Conservation (phyloP, 768 basidiomycete genomes). For the Amylocystis lapponica region DNA sequence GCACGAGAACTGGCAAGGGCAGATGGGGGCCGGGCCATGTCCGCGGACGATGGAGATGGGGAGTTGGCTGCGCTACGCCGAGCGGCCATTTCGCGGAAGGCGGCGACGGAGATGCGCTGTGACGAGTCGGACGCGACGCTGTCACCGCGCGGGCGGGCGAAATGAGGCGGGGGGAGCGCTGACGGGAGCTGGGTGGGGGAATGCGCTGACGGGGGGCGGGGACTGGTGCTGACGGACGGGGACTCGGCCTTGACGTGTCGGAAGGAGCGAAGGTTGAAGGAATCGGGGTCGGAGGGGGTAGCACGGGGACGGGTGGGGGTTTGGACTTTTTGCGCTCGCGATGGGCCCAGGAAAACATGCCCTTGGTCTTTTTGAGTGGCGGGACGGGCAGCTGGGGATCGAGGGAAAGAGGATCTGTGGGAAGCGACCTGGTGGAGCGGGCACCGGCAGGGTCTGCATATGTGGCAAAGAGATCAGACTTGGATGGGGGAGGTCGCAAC, state of each 20-base stretch:
- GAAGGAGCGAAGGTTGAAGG: conserved; percentile 74
- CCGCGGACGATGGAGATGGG: conserved; percentile 41
- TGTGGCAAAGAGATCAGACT: conserved; percentile 58
- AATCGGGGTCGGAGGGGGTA: conserved; percentile 22
- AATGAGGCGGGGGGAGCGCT: conserved; percentile 34
- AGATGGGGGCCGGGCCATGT: conserved; percentile 20
- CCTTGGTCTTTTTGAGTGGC: conserved; percentile 25
- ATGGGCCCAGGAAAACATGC: conserved; percentile 39
- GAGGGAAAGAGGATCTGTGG: conserved; percentile 22
- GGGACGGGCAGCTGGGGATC: conserved; percentile 10
- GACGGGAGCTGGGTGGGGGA: conserved; percentile 13
- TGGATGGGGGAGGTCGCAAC: conserved; percentile 54
- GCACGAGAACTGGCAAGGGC: conserved; percentile 12
- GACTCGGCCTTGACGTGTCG: conserved; percentile 54
- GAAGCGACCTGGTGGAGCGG: conserved; percentile 62
- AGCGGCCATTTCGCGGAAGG: conserved; percentile 75
- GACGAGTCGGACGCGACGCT: conserved; percentile 60
- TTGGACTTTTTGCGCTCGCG: conserved; percentile 36
- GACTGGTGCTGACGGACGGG: conserved; percentile 26
- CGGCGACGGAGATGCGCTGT: conserved; percentile 75
- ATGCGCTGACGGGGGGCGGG: conserved; percentile 15
- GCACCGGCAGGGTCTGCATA: conserved; percentile 47
- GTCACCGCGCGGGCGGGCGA: conserved; percentile 47
- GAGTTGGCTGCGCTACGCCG: conserved; percentile 57
- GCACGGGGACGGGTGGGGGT: conserved; percentile 25